Evolutionary conservation across 2,329 filamentous ascomycete genomes (phyloP), one percentile per base, ranked within the genome.

Genomic region (Aspergillus transmontanensis): DNA sequence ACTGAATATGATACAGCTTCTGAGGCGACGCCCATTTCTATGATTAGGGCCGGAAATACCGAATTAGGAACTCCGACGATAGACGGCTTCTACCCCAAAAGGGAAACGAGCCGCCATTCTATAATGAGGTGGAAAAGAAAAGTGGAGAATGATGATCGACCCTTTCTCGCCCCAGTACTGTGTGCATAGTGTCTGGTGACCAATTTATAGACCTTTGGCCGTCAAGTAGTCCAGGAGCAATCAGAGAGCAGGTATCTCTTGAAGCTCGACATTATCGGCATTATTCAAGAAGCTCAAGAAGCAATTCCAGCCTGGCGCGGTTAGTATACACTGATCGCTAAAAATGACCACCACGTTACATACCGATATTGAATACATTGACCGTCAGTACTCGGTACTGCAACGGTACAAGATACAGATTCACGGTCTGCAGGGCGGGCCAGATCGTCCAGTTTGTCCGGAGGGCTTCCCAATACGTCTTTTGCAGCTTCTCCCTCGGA

Each of bases 241-340:
- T 51, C 48, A 61, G 19, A 43, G 2, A 32, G 41, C 59, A 3
- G 53, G 59, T 3, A 46, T 12, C 39, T 50, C 50, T 21, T 51
- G 41, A 16, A 41, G 3, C 11, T 60, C 28, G 14, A 6, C 14
- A 14, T 7, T 32, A 4, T 61, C 43, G 4, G 58, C 64, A 53
- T 55, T 67, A 56, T 64, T 67, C 21, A 66, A 36, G 14, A 66
- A 60, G 36, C 66, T 66, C 62, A 68, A 46, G 39, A 68, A 68
- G 51, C 66, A 68, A 60, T 66, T 68, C 64, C 66, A 68, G 2
- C 66, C 66, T 66, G 34, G 6, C 16, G 0, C 28, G 0, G 28
- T 62, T 34, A 64, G 61, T 28, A 48, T 9, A 23, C 21, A n/a
- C 30, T 11, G 4, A n/a, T 9, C n/a, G 34, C 32, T 5, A 3